phyloP scores from a whole-genome alignment of 1,284 basidiomycete species.

The Leccinum pachyderme region DNA sequence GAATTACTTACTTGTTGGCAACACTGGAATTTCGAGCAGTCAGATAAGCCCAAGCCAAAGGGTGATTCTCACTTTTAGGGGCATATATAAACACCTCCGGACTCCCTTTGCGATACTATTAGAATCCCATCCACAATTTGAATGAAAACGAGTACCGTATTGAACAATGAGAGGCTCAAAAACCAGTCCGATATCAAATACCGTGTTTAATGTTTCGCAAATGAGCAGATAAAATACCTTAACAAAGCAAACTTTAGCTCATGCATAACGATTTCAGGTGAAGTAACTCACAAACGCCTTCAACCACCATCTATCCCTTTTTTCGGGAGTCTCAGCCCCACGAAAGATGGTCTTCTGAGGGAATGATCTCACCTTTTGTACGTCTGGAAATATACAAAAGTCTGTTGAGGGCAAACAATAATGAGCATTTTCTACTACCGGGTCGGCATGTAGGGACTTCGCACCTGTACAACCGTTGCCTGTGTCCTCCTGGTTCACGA shows the following conservation, averaged over 20 bases:
- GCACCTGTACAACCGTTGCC: conserved; percentile 12
- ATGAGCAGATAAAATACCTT: conserved; percentile 44
- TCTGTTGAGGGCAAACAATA: conserved; percentile 29
- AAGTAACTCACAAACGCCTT: conserved; percentile 36
- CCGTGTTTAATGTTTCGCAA: conserved; percentile 44
- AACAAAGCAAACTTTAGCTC: neutral
- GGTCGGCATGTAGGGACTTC: neutral
- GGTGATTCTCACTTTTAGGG: conserved; percentile 11
- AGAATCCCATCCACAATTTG: neutral
- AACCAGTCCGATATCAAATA: conserved; percentile 43
- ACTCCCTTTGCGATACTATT: conserved; percentile 3
- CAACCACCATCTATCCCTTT: conserved; percentile 42
- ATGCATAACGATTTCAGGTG: neutral
- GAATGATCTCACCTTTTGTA: conserved; percentile 8
- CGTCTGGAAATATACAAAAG: conserved; percentile 21
- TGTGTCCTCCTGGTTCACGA: conserved; percentile 6
- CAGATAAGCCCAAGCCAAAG: neutral
- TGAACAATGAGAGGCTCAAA: conserved; percentile 44
- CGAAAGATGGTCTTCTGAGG: neutral
- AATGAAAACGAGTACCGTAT: conserved; percentile 33
- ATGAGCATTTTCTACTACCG: neutral
- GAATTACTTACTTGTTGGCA: conserved; percentile 33
- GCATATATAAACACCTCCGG: neutral
- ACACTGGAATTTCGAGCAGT: conserved; percentile 21
- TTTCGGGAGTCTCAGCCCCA: neutral